Percentiles rank a stretch among this genome's conserved stretches.
Conservation (phyloP, 208 protist species). For the Giardia muris region DNA sequence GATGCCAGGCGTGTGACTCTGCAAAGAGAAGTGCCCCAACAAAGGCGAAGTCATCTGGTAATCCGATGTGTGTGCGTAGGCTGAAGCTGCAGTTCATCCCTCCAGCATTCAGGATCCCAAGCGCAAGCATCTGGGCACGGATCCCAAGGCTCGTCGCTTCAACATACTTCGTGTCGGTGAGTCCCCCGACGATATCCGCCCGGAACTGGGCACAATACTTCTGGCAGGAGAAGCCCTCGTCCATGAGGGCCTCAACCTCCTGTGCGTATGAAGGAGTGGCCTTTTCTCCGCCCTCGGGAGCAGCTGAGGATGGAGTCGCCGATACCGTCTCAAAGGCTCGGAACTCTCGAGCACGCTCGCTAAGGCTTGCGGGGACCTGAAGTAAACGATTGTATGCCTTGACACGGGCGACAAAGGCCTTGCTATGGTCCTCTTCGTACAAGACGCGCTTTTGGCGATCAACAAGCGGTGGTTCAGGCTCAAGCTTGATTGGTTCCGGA, state of each 20-base stretch:
- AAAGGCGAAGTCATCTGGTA: background rate
- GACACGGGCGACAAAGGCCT: background rate
- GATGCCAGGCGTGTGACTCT: background rate
- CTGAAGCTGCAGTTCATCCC: background rate
- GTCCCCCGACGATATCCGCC: background rate
- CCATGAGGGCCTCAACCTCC: background rate
- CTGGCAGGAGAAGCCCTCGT: background rate
- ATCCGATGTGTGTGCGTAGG: background rate
- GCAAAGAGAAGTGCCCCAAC: background rate
- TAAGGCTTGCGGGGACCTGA: background rate
- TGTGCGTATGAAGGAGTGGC: background rate
- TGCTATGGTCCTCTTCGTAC: background rate
- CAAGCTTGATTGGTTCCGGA: background rate
- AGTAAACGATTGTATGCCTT: background rate
- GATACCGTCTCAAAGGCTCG: background rate
- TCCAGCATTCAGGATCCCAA: background rate
- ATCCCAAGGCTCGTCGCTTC: background rate
- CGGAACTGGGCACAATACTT: background rate
- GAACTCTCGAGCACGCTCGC: background rate
- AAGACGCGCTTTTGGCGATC: background rate
- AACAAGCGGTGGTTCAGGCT: background rate
- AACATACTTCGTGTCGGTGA: background rate
- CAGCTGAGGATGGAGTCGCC: no score
- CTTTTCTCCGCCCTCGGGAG: background rate
- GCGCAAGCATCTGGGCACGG: background rate